Evolutionary conservation across 768 basidiomycete genomes (phyloP).

Genomic region (Suillus variegatus): DNA sequence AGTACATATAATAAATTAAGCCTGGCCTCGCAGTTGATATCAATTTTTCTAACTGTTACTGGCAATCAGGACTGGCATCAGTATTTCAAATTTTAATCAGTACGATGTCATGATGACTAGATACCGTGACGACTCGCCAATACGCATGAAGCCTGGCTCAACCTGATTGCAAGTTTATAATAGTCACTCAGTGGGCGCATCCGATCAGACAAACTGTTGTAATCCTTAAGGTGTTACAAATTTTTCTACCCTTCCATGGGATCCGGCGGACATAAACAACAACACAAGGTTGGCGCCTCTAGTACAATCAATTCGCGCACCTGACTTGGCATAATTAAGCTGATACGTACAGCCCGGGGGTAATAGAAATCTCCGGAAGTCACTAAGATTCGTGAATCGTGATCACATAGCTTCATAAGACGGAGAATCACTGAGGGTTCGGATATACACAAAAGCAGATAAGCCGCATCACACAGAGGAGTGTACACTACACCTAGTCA

Average conservation of each 20-base stretch:
- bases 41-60: not conserved
- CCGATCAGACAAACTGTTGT: not conserved
- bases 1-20: not conserved
- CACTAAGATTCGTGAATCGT: not conserved
- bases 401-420: slow-evolving; percentile 1
- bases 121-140: not conserved
- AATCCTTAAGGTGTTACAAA: not conserved
- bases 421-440: slow-evolving; percentile 1
- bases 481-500: slow-evolving; percentile 30
- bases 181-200: not conserved
- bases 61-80: not conserved
- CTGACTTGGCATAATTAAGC: slow-evolving; percentile 8
- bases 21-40: not conserved
- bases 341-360: slow-evolving; percentile 10
- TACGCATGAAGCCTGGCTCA: not conserved
- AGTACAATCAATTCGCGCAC: slow-evolving; percentile 6
- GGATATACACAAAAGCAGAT: slow-evolving; percentile 4
- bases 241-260: not conserved
- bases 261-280: slow-evolving; percentile 4
- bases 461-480: not conserved
- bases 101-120: not conserved
- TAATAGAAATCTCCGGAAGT: slow-evolving; percentile 3
- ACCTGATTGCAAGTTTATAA: not conserved
- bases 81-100: not conserved
- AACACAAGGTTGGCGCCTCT: not conserved